A percentile compares a stretch with the other conserved stretches of the same genome.
Conservation (phyloP, 495 filamentous ascomycete species). For the Aspergillus biplanus region DNA sequence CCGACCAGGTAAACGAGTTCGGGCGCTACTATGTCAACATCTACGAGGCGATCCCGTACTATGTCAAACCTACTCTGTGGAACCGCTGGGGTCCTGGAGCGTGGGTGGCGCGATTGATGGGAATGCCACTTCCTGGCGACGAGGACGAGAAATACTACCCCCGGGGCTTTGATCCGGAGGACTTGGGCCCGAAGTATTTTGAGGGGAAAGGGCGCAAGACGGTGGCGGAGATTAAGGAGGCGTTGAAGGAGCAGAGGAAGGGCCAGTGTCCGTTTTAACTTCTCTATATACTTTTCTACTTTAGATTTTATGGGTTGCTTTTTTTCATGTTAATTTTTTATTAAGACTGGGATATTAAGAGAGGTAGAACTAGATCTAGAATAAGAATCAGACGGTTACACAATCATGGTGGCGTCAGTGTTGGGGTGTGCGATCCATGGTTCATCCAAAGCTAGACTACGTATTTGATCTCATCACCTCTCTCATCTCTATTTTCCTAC, state of each 20-base stretch:
- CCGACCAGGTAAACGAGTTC: conserved; percentile 49
- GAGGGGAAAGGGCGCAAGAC: conserved; percentile 58
- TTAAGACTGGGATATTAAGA: not conserved
- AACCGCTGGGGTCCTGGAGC: conserved; percentile 59
- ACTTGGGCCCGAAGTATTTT: conserved; percentile 61
- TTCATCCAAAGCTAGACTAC: not conserved
- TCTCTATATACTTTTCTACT: not conserved
- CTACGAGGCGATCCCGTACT: conserved; percentile 58
- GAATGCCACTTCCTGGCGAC: conserved; percentile 62
- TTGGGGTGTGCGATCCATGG: not conserved
- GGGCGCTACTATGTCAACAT: conserved; percentile 52
- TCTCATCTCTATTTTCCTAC: not conserved
- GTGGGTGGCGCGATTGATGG: conserved; percentile 52
- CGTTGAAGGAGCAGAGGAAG: conserved; percentile 31
- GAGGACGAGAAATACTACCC: conserved; percentile 59
- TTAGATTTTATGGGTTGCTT: not conserved
- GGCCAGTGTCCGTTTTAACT: conserved; percentile 15
- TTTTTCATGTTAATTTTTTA: not conserved
- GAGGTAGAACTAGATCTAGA: not conserved
- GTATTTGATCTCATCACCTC: not conserved
- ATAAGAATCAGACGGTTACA: not conserved
- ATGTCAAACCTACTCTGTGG: conserved; percentile 60
- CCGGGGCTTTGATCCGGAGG: conserved; percentile 58
- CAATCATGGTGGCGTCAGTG: conserved; percentile 1
- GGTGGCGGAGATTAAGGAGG: conserved; percentile 41